Base-by-base conservation (phyloP, 1,284 basidiomycete species). In the Malassezia caprae region DNA sequence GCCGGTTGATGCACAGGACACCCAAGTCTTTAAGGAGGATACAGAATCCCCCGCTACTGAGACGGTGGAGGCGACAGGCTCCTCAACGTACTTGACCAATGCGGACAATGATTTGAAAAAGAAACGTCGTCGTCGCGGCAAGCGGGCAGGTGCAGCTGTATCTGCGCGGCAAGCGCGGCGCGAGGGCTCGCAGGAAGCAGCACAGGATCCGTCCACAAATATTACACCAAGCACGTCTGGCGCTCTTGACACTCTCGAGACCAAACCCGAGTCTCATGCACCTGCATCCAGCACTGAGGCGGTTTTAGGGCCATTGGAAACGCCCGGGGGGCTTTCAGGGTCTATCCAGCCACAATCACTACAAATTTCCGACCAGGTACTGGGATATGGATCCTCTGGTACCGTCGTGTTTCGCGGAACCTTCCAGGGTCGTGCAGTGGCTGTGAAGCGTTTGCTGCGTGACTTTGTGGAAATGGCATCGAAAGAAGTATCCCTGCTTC, bases 391-490 rank as follows among this genome's bases (percentile, higher is more conserved):
- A 4, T 96, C 91, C 0, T 90, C 94, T 64, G 93, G 93, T 4
- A 96, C 93, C 0, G 87, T 96, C 27, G 91, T 96, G 0, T 89
- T 85, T 76, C 84, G 86, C 69, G 93, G 94, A 3, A 88, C 88
- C 4, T 83, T 96, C 48, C 93, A 96, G 77, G 90, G 90, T 0
- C 84, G 94, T 49, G 87, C 90, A 0, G 93, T 98, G 1, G 93
- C 93, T 5, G 91, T 98, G 60, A 98, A 98, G 77, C 86, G 94
- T 0, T 81, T 98, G 12, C 80, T 98, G 24, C 86, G 86, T 65
- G 91, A 96, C 75, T 98, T 96, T 72, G 89, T 94, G 46, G 90
- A 89, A 0, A 83, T 98, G 30, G 91, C 93, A 1, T 83, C 86
- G 8, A 87, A 93, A 53, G 94, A 98, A 78, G 91, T 96, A 23